Conservation (phyloP, 2,329 filamentous ascomycete genomes). For the Trichoderma afroharzianum region DNA sequence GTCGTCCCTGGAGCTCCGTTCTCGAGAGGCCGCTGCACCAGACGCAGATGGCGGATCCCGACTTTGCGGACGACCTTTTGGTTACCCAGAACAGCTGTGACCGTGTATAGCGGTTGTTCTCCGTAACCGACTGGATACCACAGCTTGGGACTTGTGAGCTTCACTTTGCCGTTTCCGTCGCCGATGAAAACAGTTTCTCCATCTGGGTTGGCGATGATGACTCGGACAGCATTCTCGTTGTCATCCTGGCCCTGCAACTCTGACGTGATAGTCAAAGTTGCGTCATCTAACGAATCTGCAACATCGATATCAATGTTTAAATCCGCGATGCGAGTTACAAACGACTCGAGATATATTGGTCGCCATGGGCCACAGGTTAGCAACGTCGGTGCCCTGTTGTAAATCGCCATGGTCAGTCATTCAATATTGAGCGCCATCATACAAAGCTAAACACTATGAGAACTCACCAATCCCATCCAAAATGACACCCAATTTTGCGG, state of each 20-base stretch:
- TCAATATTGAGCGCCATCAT: background rate
- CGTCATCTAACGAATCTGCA: background rate
- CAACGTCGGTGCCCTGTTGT: background rate
- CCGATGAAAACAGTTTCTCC: background rate
- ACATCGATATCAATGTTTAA: constrained; percentile 1
- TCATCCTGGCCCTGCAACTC: background rate
- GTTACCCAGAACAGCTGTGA: constrained; percentile 45
- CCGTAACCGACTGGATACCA: constrained; percentile 74
- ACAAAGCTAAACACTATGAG: background rate
- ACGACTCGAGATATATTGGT: constrained; percentile 10
- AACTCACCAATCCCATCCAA: background rate
- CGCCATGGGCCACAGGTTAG: constrained; percentile 5
- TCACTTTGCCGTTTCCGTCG: background rate
- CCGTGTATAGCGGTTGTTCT: constrained; percentile 64
- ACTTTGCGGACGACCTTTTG: constrained; percentile 46
- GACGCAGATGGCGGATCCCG: constrained; percentile 58
- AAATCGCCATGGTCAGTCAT: background rate
- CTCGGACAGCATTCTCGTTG: background rate
- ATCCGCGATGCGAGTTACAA: constrained; percentile 6
- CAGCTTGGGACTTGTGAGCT: constrained; percentile 48
- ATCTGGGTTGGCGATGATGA: background rate
- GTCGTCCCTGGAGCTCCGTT: constrained; percentile 49
- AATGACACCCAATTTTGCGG: background rate
- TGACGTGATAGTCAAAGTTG: background rate
- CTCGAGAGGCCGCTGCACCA: constrained; percentile 55